Evolutionary conservation across 2,329 filamentous ascomycete species (phyloP).

Genomic region (Claviceps arundinis): DNA sequence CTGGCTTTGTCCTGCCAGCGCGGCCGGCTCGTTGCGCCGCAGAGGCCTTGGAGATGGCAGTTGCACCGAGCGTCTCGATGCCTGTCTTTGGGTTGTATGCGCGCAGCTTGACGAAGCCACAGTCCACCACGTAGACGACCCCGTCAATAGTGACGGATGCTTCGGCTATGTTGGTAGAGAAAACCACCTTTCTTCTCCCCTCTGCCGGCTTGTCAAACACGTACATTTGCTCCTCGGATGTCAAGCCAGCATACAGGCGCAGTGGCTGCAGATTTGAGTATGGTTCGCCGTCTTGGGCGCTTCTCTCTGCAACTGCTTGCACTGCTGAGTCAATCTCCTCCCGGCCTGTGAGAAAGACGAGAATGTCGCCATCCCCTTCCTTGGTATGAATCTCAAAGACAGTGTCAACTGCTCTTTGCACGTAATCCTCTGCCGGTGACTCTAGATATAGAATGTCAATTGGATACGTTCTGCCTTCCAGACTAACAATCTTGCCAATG

Average conservation of each 20-base stretch:
- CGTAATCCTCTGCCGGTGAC: conserved; percentile 68
- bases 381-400: conserved; percentile 77
- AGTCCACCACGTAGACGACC: conserved; percentile 82
- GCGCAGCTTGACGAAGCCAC: conserved; percentile 79
- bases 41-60: conserved; percentile 76
- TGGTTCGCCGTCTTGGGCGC: conserved; percentile 38
- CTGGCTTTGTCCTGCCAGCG: conserved; percentile 76
- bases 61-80: conserved; percentile 75
- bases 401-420: conserved; percentile 69
- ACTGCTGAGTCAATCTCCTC: conserved; percentile 82
- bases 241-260: conserved; percentile 78
- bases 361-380: conserved; percentile 72
- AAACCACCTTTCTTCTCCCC: conserved; percentile 78
- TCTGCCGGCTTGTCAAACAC: conserved; percentile 77
- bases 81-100: conserved; percentile 74
- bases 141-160: conserved; percentile 90
- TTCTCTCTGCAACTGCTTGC: conserved; percentile 64
- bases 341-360: conserved; percentile 82
- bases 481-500: conserved; percentile 50
- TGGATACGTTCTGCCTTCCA: conserved; percentile 79
- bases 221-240: conserved; percentile 87
- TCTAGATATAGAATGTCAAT: conserved; percentile 78
- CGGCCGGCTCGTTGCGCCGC: conserved; percentile 85
- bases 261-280: conserved; percentile 29
- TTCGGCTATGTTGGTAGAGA: conserved; percentile 93